Evolutionary conservation across 1,284 basidiomycete genomes (phyloP).

Genomic region (Papiliotrema terrestris): DNA sequence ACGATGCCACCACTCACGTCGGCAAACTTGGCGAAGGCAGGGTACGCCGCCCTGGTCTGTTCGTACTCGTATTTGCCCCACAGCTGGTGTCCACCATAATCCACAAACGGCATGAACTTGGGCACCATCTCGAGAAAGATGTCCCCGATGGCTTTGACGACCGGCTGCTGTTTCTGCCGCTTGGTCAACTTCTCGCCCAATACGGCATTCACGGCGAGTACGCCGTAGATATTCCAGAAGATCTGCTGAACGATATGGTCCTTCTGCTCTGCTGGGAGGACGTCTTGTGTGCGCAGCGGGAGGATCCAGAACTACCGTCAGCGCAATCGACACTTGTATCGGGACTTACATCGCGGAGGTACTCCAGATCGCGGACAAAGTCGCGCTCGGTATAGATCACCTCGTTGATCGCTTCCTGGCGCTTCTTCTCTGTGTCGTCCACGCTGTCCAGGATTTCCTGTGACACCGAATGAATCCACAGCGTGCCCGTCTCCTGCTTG

Average conservation of each 20-base stretch:
- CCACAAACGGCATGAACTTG: constrained; percentile 86
- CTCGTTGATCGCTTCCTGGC: constrained; percentile 99
- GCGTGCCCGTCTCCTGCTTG: constrained; percentile 74
- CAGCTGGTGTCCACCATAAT: constrained; percentile 93
- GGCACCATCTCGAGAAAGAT: constrained; percentile 85
- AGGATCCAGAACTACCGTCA: constrained; percentile 76
- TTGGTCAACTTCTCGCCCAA: constrained; percentile 92
- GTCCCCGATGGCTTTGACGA: constrained; percentile 90
- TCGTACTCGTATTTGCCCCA: constrained; percentile 99
- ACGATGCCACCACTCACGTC: constrained; percentile 58
- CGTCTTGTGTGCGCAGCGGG: constrained; percentile 67
- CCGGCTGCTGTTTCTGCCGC: constrained; percentile 88
- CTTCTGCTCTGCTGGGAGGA: constrained; percentile 72
- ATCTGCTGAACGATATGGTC: constrained; percentile 89
- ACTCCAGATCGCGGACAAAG: constrained; percentile 97
- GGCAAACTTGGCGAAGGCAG: constrained; percentile 92
- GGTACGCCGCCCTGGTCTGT: constrained; percentile 92
- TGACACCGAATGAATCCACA: constrained; percentile 96
- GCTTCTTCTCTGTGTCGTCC: constrained; percentile 86
- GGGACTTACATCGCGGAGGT: constrained; percentile 79
- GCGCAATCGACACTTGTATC: constrained; percentile 1
- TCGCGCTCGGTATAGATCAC: constrained; percentile 98
- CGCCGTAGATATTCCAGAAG: constrained; percentile 97
- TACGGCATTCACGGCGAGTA: constrained; percentile 83
- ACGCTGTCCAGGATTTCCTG: constrained; percentile 90